These are phyloP conservation scores for Vararia minispora DNA, from an alignment of 768 basidiomycete species.

Conservation along the genomic window DNA sequence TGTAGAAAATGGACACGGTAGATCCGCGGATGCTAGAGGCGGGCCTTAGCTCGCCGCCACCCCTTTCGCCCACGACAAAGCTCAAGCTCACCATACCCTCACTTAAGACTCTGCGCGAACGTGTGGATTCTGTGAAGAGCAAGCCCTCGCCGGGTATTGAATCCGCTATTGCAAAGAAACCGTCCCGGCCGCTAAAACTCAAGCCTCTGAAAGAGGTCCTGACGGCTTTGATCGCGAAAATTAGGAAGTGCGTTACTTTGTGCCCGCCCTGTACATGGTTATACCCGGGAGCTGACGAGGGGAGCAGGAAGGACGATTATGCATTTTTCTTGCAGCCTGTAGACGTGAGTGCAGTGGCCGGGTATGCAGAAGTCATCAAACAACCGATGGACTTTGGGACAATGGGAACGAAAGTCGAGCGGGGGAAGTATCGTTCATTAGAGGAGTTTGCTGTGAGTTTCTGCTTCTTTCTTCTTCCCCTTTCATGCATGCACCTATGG, in stretches of 20 bases:
- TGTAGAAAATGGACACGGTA: too few relatives aligned
- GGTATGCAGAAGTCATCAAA: conserved; percentile 60
- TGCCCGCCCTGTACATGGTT: too few relatives aligned
- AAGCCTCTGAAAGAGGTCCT: conserved; percentile 75
- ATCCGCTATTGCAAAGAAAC: conserved; percentile 20
- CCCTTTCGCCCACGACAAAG: conserved; percentile 16
- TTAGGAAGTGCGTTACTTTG: conserved; percentile 48
- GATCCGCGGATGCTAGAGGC: too few relatives aligned
- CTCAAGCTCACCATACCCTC: too few relatives aligned
- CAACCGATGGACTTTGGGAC: conserved; percentile 91
- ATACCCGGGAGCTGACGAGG: conserved; percentile 3
- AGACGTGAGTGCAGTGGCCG: conserved; percentile 44
- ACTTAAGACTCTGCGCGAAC: too few relatives aligned
- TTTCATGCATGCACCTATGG: conserved; percentile 5
- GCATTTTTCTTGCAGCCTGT: conserved; percentile 72
- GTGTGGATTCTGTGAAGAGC: too few relatives aligned
- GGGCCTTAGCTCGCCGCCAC: too few relatives aligned
- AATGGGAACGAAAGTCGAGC: conserved; percentile 66
- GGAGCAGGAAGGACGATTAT: conserved; percentile 69
- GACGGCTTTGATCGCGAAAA: conserved; percentile 50
- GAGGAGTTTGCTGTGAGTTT: conserved; percentile 65
- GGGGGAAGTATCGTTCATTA: conserved; percentile 65
- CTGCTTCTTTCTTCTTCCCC: background rate
- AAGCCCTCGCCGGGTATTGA: too few relatives aligned
- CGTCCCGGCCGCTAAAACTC: conserved; percentile 52